Conservation (phyloP, 1,139 yeast species). For the Saccharomyces pastorianus region DNA sequence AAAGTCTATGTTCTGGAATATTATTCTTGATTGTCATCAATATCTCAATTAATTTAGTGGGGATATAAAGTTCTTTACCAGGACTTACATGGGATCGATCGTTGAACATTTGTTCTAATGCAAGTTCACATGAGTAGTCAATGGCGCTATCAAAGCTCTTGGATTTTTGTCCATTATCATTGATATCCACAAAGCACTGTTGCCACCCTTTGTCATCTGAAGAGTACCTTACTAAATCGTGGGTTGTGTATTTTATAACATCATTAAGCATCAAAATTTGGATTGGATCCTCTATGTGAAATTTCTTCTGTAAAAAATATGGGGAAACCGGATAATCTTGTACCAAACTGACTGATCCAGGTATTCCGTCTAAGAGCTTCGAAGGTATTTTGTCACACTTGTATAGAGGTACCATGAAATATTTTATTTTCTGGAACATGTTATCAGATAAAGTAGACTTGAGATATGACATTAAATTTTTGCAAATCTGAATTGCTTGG, state of each 20-base stretch:
- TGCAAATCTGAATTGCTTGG: constrained; percentile 15
- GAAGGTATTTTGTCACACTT: constrained; percentile 8
- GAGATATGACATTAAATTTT: constrained; percentile 17
- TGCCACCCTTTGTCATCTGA: constrained; percentile 13
- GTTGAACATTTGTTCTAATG: constrained; percentile 7
- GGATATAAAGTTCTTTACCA: constrained; percentile 15
- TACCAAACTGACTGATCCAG: constrained; percentile 16
- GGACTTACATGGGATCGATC: neutral
- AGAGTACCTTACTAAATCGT: constrained; percentile 21
- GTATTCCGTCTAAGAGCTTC: constrained; percentile 10
- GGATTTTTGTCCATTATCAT: constrained; percentile 6
- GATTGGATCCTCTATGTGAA: constrained; percentile 24
- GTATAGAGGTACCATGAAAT: constrained; percentile 24
- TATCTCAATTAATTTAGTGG: constrained; percentile 25
- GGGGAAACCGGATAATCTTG: constrained; percentile 6
- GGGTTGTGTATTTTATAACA: constrained; percentile 21
- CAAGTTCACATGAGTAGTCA: constrained; percentile 22
- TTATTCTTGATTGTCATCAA: constrained; percentile 16
- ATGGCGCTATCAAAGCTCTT: constrained; percentile 11
- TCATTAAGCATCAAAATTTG: constrained; percentile 26
- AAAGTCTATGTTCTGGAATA: constrained; percentile 24
- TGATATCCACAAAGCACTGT: constrained; percentile 19
- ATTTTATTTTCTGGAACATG: constrained; percentile 20
- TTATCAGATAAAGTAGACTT: constrained; percentile 12
- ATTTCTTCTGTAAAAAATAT: neutral